phyloP scores from a whole-genome alignment of 2,329 filamentous ascomycete genomes.

The Diaporthe destruens region DNA sequence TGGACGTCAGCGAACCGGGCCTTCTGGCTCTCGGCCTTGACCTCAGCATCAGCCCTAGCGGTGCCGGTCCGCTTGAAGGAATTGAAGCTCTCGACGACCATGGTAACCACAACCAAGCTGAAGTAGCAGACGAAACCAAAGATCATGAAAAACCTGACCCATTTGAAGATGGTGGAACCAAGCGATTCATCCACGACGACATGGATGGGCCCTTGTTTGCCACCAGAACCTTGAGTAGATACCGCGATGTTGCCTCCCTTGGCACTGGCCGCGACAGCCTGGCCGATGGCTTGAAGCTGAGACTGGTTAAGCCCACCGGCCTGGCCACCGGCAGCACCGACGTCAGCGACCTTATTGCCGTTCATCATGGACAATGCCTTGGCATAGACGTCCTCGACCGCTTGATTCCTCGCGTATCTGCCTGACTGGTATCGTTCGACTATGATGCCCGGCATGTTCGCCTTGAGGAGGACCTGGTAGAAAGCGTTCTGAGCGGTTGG shows the following conservation, averaged over 20 bases:
- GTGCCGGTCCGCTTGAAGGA: constrained; percentile 80
- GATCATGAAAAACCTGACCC: constrained; percentile 86
- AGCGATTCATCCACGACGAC: constrained; percentile 95
- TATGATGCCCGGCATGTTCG: constrained; percentile 93
- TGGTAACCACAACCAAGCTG: constrained; percentile 81
- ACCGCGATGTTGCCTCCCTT: constrained; percentile 75
- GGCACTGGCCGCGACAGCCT: constrained; percentile 81
- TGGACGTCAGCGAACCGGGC: constrained; percentile 95
- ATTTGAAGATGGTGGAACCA: constrained; percentile 84
- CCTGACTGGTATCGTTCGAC: constrained; percentile 90
- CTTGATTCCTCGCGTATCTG: constrained; percentile 83
- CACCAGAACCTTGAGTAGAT: constrained; percentile 71
- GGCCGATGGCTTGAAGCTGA: constrained; percentile 82
- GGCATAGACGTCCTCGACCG: constrained; percentile 82
- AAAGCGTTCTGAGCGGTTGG: constrained; percentile 92
- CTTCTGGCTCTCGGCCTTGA: constrained; percentile 91
- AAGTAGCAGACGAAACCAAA: constrained; percentile 86
- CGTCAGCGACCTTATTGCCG: constrained; percentile 46
- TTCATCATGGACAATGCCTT: constrained; percentile 71
- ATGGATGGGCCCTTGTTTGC: constrained; percentile 88
- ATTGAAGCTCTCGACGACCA: constrained; percentile 85
- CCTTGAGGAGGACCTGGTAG: constrained; percentile 89
- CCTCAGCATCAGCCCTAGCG: constrained; percentile 78
- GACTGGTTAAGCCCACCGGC: constrained; percentile 63
- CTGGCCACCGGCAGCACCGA: constrained; percentile 48